phyloP scores from a whole-genome alignment of 805 yeast genomes.

The Lipomyces chichibuensis region DNA sequence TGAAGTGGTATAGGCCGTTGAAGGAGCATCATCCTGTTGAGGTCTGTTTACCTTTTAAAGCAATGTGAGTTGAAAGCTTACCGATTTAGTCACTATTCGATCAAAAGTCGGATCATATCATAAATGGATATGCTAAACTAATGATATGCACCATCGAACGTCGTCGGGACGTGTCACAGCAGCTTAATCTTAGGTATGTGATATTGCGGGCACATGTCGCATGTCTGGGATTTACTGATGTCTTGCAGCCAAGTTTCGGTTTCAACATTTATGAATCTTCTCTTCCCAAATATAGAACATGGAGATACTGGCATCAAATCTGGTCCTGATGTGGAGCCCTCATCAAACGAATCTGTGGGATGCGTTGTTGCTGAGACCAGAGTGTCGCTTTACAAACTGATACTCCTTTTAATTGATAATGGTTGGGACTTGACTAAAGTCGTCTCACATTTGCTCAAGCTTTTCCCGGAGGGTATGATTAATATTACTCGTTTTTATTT shows the following conservation, averaged over 20 bases:
- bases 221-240: not conserved
- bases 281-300: constrained; percentile 12
- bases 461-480: constrained; percentile 18
- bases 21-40: constrained; percentile 7
- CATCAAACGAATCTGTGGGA: constrained; percentile 5
- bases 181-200: not conserved
- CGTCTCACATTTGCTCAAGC: constrained; percentile 1
- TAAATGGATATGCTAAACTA: constrained; percentile 16
- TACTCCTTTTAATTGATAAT: constrained; percentile 5
- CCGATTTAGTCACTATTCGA: constrained; percentile 13
- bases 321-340: not conserved
- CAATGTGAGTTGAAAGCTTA: not conserved
- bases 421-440: constrained; percentile 1
- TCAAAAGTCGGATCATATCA: constrained; percentile 5
- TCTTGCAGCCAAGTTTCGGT: not conserved
- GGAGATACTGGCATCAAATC: not conserved
- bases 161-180: not conserved
- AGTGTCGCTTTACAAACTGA: constrained; percentile 8
- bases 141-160: constrained; percentile 15
- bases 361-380: constrained; percentile 17
- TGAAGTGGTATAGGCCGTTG: constrained; percentile 4
- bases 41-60: not conserved
- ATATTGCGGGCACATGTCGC: not conserved
- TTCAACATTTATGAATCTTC: not conserved
- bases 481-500: not conserved